Percentiles rank a stretch among this genome's conserved stretches.
phyloP scores from a whole-genome alignment of 768 basidiomycete species.

The Lactifluus echinatus region DNA sequence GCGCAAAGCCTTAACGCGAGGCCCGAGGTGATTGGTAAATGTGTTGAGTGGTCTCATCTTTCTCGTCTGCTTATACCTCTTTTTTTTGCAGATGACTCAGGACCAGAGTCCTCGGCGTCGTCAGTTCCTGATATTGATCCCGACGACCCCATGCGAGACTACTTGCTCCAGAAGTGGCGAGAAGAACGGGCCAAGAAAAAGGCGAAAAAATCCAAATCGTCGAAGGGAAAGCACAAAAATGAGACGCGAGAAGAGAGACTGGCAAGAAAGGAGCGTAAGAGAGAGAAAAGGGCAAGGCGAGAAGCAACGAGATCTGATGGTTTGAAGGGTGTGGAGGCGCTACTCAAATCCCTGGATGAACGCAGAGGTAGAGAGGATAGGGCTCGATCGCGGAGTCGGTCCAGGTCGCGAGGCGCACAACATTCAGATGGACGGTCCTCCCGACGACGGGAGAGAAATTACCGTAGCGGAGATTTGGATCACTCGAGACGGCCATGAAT shows the following conservation, averaged over 20 bases:
- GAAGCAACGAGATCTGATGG: slow-evolving; percentile 46
- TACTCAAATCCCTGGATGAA: slow-evolving; percentile 43
- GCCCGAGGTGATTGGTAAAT: slow-evolving; percentile 60
- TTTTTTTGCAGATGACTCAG: slow-evolving; percentile 38
- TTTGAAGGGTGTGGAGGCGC: slow-evolving; percentile 56
- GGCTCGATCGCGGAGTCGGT: not conserved
- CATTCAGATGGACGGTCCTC: not conserved
- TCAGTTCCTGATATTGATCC: slow-evolving; percentile 72
- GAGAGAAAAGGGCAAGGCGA: slow-evolving; percentile 55
- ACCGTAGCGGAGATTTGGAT: not conserved
- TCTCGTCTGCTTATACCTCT: not conserved
- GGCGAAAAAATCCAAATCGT: slow-evolving; percentile 48
- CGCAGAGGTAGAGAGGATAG: slow-evolving; percentile 14
- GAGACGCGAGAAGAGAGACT: slow-evolving; percentile 75
- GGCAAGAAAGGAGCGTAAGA: slow-evolving; percentile 66
- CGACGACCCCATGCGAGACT: slow-evolving; percentile 97
- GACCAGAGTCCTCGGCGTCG: slow-evolving; percentile 58
- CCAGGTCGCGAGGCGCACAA: not conserved
- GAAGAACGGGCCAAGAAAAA: slow-evolving; percentile 58
- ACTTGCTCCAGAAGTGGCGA: slow-evolving; percentile 64
- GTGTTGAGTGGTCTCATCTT: slow-evolving; percentile 15
- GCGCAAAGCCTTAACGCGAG: slow-evolving; percentile 82
- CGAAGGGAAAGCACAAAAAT: slow-evolving; percentile 52
- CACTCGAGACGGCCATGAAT: too few relatives aligned
- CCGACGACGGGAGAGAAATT: not conserved